Conservation (phyloP, 176 grass and related monocot genomes). For the Juncus effusus region DNA sequence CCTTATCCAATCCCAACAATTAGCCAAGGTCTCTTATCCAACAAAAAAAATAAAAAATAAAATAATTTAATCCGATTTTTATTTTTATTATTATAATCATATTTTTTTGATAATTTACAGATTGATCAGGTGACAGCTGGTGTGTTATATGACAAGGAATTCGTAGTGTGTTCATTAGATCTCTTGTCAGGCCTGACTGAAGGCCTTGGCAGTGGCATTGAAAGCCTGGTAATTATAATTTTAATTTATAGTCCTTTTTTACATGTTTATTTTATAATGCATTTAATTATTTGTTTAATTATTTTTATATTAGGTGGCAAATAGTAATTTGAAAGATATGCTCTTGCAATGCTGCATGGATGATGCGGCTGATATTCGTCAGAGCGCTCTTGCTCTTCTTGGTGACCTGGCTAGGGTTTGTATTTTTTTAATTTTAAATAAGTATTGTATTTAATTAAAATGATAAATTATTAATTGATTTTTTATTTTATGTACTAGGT, state of each 20-base stretch:
- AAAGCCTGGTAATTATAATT: constrained; percentile 71
- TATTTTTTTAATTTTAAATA: constrained; percentile 12
- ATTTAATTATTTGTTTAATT: constrained; percentile 13
- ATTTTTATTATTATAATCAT: constrained; percentile 7
- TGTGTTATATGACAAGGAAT: constrained; percentile 85
- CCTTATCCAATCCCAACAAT: constrained; percentile 77
- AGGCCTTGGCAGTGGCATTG: constrained; percentile 65
- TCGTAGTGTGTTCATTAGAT: constrained; percentile 85
- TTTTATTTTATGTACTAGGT: constrained; percentile 44
- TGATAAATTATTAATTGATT: constrained; percentile 8
- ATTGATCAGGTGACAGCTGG: constrained; percentile 68
- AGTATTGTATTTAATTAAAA: constrained; percentile 1
- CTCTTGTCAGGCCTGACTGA: constrained; percentile 84
- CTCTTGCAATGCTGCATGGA: constrained; percentile 95
- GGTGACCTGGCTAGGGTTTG: constrained; percentile 94
- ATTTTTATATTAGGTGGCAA: constrained; percentile 57
- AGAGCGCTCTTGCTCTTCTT: constrained; percentile 88
- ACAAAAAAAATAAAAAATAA: constrained; percentile 17
- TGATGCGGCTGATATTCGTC: constrained; percentile 81
- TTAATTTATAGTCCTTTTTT: constrained; percentile 18
- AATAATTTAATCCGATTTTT: neutral
- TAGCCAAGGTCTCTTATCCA: constrained; percentile 66
- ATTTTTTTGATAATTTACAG: constrained; percentile 44
- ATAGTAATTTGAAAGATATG: constrained; percentile 79
- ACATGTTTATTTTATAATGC: constrained; percentile 4